Conservation (phyloP, 768 basidiomycete species). For the Cytidiella melzeri region DNA sequence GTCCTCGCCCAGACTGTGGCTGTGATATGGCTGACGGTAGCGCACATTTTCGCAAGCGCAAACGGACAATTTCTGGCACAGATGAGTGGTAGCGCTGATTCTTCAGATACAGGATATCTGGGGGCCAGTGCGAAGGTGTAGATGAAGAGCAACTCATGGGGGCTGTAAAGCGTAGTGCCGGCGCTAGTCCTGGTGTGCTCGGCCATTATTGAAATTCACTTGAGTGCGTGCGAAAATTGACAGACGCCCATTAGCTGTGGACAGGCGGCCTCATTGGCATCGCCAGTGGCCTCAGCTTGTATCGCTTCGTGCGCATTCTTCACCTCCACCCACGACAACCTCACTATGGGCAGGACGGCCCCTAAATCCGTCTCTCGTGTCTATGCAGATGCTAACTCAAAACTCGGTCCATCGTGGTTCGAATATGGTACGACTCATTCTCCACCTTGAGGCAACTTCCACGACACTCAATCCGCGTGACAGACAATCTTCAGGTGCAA, state of each 20-base stretch:
- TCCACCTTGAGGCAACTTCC: neutral
- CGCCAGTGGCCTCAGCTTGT: too few species aligned
- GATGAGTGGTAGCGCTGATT: conserved; percentile 51
- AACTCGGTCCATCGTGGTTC: conserved; percentile 86
- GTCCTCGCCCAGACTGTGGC: conserved; percentile 7
- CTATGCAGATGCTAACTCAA: conserved; percentile 84
- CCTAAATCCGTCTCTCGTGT: conserved; percentile 80
- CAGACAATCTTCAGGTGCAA: conserved; percentile 94
- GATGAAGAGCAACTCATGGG: neutral
- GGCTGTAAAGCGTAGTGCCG: too few species aligned
- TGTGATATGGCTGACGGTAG: neutral
- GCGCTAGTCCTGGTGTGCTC: too few species aligned
- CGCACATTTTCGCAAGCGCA: conserved; percentile 25
- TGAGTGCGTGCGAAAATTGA: conserved; percentile 8
- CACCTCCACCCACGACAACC: conserved; percentile 3
- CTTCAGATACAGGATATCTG: conserved; percentile 47
- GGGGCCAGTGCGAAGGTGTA: conserved; percentile 42
- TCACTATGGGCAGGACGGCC: conserved; percentile 64
- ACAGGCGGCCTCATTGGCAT: neutral
- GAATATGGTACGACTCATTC: conserved; percentile 71
- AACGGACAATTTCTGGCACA: conserved; percentile 38
- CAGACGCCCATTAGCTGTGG: conserved; percentile 1
- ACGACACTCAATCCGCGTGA: conserved; percentile 12
- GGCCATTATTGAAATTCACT: too few species aligned
- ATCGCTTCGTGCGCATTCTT: conserved; percentile 8